Percentiles rank a stretch among this genome's conserved stretches.
Conservation (phyloP, 2,329 filamentous ascomycete genomes). For the Fusarium sp. region DNA sequence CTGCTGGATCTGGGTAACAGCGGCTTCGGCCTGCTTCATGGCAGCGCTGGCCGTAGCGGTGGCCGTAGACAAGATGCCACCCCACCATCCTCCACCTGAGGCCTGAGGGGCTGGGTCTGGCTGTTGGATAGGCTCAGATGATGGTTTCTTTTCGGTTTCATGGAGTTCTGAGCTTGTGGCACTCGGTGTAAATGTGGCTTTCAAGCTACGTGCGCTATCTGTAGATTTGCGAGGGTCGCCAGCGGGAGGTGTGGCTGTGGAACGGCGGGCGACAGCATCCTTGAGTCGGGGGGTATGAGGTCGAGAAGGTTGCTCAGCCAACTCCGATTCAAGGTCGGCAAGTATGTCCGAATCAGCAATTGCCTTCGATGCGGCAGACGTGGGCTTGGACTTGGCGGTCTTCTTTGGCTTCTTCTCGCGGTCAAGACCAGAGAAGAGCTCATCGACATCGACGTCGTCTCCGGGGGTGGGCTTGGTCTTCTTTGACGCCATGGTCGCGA, state of each 20-base stretch:
- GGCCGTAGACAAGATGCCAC: slow-evolving; percentile 85
- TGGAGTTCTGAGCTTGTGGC: slow-evolving; percentile 73
- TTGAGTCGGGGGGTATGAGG: slow-evolving; percentile 85
- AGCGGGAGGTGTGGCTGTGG: slow-evolving; percentile 64
- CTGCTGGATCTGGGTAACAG: slow-evolving; percentile 94
- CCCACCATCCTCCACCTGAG: slow-evolving; percentile 85
- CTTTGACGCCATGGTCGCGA: slow-evolving; percentile 69
- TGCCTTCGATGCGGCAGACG: slow-evolving; percentile 64
- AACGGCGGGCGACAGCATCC: slow-evolving; percentile 59
- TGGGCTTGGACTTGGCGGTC: slow-evolving; percentile 60
- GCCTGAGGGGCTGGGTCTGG: slow-evolving; percentile 48
- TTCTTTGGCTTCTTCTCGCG: slow-evolving; percentile 66
- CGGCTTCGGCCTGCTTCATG: slow-evolving; percentile 91
- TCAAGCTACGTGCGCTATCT: slow-evolving; percentile 80
- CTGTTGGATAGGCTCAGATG: slow-evolving; percentile 59
- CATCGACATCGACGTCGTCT: slow-evolving; percentile 73
- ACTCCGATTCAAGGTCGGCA: slow-evolving; percentile 82
- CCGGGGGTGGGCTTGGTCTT: slow-evolving; percentile 66
- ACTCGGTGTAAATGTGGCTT: slow-evolving; percentile 78
- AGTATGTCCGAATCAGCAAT: slow-evolving; percentile 79
- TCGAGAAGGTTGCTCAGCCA: slow-evolving; percentile 80
- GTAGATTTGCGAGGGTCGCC: slow-evolving; percentile 81
- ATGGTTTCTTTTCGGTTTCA: slow-evolving; percentile 67
- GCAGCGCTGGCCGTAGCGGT: slow-evolving; percentile 86
- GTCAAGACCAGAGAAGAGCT: slow-evolving; percentile 74